phyloP scores from a whole-genome alignment of 2,329 filamentous ascomycete species.

The Fusarium hostae region DNA sequence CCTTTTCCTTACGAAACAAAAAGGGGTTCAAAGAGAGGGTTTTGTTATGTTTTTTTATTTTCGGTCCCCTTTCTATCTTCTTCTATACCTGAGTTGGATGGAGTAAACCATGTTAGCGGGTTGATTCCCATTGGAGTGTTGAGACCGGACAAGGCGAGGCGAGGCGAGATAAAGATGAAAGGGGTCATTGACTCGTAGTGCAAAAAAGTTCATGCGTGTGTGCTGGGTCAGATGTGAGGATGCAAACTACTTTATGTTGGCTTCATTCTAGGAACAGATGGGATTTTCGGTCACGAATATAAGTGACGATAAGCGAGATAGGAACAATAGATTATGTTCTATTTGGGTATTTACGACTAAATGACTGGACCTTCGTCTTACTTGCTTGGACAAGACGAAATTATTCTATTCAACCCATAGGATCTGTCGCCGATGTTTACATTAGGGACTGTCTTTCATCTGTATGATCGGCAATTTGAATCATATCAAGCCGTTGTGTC shows the following conservation, averaged over 20 bases:
- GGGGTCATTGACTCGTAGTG: conserved; percentile 19
- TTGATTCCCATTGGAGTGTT: conserved; percentile 32
- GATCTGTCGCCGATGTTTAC: not conserved
- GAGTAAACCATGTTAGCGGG: conserved; percentile 36
- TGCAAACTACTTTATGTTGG: conserved; percentile 36
- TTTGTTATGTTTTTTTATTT: conserved; percentile 14
- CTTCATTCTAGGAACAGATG: conserved; percentile 38
- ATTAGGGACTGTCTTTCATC: not conserved
- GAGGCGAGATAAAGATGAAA: conserved; percentile 18
- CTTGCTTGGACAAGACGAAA: not conserved
- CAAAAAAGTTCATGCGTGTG: conserved; percentile 26
- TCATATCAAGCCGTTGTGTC: not conserved
- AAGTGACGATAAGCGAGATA: conserved; percentile 36
- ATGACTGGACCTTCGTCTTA: conserved; percentile 1
- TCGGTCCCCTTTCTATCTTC: conserved; percentile 29
- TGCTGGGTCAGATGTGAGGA: conserved; percentile 42
- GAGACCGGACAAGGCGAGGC: conserved; percentile 5
- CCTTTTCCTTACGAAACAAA: conserved; percentile 30
- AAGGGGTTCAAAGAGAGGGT: conserved; percentile 30
- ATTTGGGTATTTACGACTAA: conserved; percentile 39
- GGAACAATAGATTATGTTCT: conserved; percentile 46
- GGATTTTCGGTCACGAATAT: conserved; percentile 39
- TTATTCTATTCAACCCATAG: not conserved
- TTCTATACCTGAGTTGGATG: conserved; percentile 48
- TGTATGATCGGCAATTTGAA: not conserved